phyloP scores from a whole-genome alignment of 1,284 basidiomycete genomes.

The Fomitiporia mediterranea region DNA sequence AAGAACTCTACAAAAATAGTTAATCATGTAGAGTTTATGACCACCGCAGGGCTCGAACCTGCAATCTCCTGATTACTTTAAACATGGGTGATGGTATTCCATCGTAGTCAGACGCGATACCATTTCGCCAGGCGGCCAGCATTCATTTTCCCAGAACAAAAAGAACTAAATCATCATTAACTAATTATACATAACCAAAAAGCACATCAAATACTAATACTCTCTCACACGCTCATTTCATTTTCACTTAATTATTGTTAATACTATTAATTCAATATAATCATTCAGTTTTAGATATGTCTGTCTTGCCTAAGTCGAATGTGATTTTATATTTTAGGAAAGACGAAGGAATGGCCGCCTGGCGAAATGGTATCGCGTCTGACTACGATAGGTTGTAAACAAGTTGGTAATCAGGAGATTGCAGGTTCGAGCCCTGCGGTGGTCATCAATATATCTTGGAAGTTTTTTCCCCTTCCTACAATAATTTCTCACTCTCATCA shows the following conservation, averaged over 20 bases:
- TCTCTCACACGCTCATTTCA: background rate
- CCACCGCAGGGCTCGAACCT: background rate
- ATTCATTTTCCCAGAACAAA: too few species aligned
- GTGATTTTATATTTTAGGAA: background rate
- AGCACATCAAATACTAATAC: background rate
- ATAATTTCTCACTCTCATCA: too few species aligned
- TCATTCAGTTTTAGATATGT: background rate
- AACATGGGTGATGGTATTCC: background rate
- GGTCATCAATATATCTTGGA: too few species aligned
- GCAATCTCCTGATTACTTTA: background rate
- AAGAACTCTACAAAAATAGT: background rate
- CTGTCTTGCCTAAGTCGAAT: background rate
- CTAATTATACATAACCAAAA: background rate
- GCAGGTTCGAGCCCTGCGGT: constrained; percentile 33
- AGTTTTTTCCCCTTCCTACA: too few species aligned
- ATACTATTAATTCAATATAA: too few species aligned
- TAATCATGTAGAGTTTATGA: background rate
- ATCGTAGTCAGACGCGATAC: background rate
- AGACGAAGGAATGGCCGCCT: too few species aligned
- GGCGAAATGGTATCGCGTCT: too few species aligned
- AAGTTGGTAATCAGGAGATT: constrained; percentile 31
- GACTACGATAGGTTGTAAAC: background rate
- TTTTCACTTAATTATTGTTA: background rate
- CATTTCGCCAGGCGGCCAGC: too few species aligned
- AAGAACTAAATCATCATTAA: background rate